Evolutionary conservation across 768 basidiomycete genomes (phyloP), one percentile per base, ranked within the genome.

Genomic region (Tulasnella sp.): DNA sequence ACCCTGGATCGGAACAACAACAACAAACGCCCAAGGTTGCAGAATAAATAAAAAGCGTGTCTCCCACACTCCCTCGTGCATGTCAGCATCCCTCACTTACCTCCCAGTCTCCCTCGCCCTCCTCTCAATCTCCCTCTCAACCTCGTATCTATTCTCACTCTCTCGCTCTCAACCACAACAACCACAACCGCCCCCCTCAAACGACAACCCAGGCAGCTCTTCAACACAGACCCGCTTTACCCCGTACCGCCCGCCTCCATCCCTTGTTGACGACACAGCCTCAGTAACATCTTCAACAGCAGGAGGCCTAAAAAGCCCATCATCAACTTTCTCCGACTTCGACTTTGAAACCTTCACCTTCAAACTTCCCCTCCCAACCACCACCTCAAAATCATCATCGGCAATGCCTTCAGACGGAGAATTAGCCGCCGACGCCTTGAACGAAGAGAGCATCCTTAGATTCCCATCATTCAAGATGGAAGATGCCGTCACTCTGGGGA

Each of bases 401-500:
- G 42, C 29, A 29, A 77, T 77, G 77, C 77, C 77, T 64, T 39
- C 37, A 77, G 77, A 77, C 11, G 40, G 77, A 29, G 77, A 78
- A 68, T 45, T 77, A 34, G 77, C 77, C 34, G 49, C 54, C 34
- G 77, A 92, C 81, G 85, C 90, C 15, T 85, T 94, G 79, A 82
- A 84, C 67, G 92, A 94, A 78, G 93, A 94, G 84, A 85, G 87
- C 45, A 85, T 78, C 78, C 90, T 89, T 80, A 90, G 91, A 71
- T 94, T 94, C 80, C 84, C 88, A 0, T 87, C 91, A 31, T 94
- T 94, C 83, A 88, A 88, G 38, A 89, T 92, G 11, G 86, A 88
- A 42, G 93, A 94, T 79, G 93, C 93, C 17, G 88, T 94, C 73
- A 93, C 92, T 22, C 86, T 94, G 36, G 54, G 77, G 17, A 69